A percentile compares a stretch with the other conserved stretches of the same genome.
Evolutionary conservation across 2,329 filamentous ascomycete species (phyloP).

Genomic region (Truncatella angustata): DNA sequence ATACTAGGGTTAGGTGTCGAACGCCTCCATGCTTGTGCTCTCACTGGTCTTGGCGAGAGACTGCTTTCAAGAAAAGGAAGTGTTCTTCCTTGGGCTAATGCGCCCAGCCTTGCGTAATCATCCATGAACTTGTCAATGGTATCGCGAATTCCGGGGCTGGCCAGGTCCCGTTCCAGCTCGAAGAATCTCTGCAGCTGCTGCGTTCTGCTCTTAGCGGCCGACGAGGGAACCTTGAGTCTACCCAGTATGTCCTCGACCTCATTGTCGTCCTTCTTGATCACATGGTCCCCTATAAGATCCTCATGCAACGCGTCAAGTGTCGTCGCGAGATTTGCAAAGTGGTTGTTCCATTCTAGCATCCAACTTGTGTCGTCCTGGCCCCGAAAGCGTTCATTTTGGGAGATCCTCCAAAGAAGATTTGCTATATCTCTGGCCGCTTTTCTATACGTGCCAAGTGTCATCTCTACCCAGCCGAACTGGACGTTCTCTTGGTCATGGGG

Average conservation of each 20-base stretch:
- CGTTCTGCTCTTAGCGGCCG: background rate
- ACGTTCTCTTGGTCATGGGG: background rate
- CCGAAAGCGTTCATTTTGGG: background rate
- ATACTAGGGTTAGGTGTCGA: too few species aligned
- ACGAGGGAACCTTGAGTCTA: background rate
- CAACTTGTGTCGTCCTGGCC: background rate
- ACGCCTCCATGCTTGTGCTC: too few species aligned
- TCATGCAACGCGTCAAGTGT: background rate
- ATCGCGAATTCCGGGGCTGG: constrained; percentile 18
- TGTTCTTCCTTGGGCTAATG: too few species aligned
- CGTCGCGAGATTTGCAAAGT: background rate
- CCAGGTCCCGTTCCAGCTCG: constrained; percentile 16
- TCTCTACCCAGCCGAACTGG: background rate
- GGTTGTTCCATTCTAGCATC: background rate
- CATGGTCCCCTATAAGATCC: background rate
- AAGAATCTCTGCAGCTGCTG: constrained; percentile 17
- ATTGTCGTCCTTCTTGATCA: too few species aligned
- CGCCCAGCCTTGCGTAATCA: background rate
- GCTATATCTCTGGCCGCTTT: background rate
- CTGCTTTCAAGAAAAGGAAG: too few species aligned
- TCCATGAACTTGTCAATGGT: constrained; percentile 20
- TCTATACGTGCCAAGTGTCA: background rate
- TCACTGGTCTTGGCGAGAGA: too few species aligned
- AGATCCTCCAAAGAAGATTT: background rate
- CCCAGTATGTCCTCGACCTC: background rate